Evolutionary conservation across 495 filamentous ascomycete species (phyloP).

Genomic region (Bacidia gigantensis): DNA sequence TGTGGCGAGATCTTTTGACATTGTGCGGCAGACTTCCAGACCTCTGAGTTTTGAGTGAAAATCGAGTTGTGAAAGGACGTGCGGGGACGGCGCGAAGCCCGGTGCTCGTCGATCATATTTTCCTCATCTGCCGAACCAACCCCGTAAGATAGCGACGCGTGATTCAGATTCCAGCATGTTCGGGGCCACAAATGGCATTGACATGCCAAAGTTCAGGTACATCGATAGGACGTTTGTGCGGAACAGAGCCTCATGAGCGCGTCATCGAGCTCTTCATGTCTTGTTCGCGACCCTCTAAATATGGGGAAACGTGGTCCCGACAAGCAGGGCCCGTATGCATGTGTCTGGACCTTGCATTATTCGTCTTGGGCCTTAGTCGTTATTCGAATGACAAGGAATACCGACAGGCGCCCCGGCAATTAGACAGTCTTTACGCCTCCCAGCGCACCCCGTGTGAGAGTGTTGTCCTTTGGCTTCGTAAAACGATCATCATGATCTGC

Average conservation of each 20-base stretch:
- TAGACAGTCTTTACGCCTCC: neutral
- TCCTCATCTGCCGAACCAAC: neutral
- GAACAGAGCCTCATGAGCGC: neutral
- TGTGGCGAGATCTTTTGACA: neutral
- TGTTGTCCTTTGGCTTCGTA: neutral
- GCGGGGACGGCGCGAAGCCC: neutral
- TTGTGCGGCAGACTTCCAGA: neutral
- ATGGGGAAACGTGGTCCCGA: neutral
- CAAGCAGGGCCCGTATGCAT: neutral
- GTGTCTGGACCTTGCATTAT: slow-evolving; percentile 1
- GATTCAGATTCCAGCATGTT: neutral
- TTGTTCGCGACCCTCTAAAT: neutral
- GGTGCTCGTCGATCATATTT: neutral
- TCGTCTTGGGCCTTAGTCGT: neutral
- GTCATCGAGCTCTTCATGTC: neutral
- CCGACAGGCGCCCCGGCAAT: neutral
- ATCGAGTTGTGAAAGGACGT: neutral
- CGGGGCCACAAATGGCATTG: neutral
- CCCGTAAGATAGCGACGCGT: neutral
- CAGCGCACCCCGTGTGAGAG: neutral
- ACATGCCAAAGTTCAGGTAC: neutral
- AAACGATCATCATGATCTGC: slow-evolving; percentile 1
- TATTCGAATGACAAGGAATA: neutral
- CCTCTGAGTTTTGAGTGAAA: neutral
- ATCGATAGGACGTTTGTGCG: neutral